phyloP scores from a whole-genome alignment of 441 rosid species.

The Pelargonium cotyledonis region DNA sequence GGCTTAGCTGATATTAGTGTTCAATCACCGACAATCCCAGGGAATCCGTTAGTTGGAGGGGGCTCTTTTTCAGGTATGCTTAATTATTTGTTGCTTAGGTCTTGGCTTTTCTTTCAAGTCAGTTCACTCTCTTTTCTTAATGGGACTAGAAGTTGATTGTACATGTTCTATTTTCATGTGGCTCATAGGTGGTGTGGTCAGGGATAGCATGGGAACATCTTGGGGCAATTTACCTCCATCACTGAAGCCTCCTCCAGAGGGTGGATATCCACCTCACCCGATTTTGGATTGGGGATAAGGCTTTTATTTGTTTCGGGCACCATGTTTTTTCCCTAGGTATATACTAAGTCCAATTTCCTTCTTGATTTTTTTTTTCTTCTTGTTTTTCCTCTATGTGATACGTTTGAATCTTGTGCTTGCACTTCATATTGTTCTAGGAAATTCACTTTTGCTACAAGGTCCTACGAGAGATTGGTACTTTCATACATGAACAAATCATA shows the following conservation, averaged over 20 bases:
- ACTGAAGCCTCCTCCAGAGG: constrained; percentile 74
- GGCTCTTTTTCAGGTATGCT: constrained; percentile 23
- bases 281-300: constrained; percentile 74
- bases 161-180: not conserved
- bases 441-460: not conserved
- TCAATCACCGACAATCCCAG: constrained; percentile 13
- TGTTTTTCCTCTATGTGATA: not conserved
- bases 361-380: not conserved
- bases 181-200: constrained; percentile 36
- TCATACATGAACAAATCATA: no score
- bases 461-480: not conserved
- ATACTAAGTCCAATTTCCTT: not conserved
- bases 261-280: constrained; percentile 62
- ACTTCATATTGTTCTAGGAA: not conserved
- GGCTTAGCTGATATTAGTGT: constrained; percentile 15
- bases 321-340: not conserved
- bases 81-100: constrained; percentile 3
- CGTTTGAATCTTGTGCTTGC: not conserved
- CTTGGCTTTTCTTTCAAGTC: not conserved
- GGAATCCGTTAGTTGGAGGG: constrained; percentile 27
- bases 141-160: no score
- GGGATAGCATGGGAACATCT: constrained; percentile 37
- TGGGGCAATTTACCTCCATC: constrained; percentile 88
- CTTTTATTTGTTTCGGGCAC: not conserved
- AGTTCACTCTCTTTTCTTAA: not conserved